Conservation (phyloP, 2,329 filamentous ascomycete species). For the Monilinia fructicola region DNA sequence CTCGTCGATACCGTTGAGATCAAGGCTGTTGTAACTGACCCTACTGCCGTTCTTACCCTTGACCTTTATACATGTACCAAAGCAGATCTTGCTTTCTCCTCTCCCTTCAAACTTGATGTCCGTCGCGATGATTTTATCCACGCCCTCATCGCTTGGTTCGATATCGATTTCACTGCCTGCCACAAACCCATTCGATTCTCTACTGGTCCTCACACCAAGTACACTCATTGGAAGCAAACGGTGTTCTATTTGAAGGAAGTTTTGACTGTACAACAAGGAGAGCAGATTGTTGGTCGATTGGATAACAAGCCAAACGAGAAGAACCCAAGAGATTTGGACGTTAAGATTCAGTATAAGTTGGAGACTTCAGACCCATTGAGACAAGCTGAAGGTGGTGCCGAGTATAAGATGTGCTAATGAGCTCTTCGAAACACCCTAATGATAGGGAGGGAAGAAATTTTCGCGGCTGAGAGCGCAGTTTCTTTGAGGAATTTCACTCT, state of each 20-base stretch:
- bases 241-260: conserved; percentile 97
- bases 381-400: conserved; percentile 64
- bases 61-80: conserved; percentile 89
- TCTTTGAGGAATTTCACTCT: conserved; percentile 25
- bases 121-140: conserved; percentile 94
- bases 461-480: conserved; percentile 42
- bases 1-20: conserved; percentile 97
- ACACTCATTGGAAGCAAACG: conserved; percentile 99
- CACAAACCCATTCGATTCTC: conserved; percentile 98
- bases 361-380: conserved; percentile 73
- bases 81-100: conserved; percentile 79
- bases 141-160: conserved; percentile 96
- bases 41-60: conserved; percentile 77
- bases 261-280: conserved; percentile 84
- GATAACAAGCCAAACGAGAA: conserved; percentile 86
- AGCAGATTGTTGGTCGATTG: conserved; percentile 72
- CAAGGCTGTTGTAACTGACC: conserved; percentile 95
- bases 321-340: conserved; percentile 94
- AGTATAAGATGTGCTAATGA: conserved; percentile 75
- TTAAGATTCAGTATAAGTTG: conserved; percentile 79
- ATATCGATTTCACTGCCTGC: conserved; percentile 97
- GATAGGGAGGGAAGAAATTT: conserved; percentile 28
- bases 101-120: conserved; percentile 71
- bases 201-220: conserved; percentile 96
- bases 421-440: not conserved